These are phyloP conservation scores for Termitomyces sp. DNA, from an alignment of 1,284 basidiomycete genomes.

Conservation along the genomic window DNA sequence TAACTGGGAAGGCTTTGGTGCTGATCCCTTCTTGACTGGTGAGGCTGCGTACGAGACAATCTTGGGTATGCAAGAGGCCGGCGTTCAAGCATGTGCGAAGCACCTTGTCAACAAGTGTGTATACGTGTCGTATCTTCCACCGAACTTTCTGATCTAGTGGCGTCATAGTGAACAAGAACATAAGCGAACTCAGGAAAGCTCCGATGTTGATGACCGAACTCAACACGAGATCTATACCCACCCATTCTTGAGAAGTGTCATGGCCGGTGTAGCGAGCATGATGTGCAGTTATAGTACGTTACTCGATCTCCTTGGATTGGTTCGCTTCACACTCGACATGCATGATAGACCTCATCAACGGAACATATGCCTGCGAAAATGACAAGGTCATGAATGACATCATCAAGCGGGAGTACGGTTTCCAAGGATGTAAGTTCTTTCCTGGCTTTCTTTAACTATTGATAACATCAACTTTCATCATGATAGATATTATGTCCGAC, in stretches of 20 bases:
- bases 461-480: background rate
- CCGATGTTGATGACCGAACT: slow-evolving; percentile 75
- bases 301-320: background rate
- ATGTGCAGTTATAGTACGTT: slow-evolving; percentile 63
- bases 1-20: slow-evolving; percentile 85
- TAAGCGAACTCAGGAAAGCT: slow-evolving; percentile 46
- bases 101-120: slow-evolving; percentile 70
- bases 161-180: slow-evolving; percentile 60
- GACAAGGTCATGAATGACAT: slow-evolving; percentile 70
- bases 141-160: background rate
- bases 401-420: slow-evolving; percentile 75
- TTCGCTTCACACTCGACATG: background rate
- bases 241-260: slow-evolving; percentile 71
- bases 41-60: slow-evolving; percentile 74
- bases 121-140: background rate
- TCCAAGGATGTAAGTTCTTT: slow-evolving; percentile 60
- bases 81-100: slow-evolving; percentile 77
- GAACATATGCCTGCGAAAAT: slow-evolving; percentile 77
- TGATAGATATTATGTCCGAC: slow-evolving; percentile 56
- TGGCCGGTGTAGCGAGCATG: slow-evolving; percentile 69
- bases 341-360: slow-evolving; percentile 58
- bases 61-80: slow-evolving; percentile 66
- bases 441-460: background rate
- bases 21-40: slow-evolving; percentile 70
- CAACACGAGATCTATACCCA: slow-evolving; percentile 71